Evolutionary conservation across 257 asterid species (phyloP), one percentile per base, ranked within the genome.

Genomic region (Scutellaria minor): DNA sequence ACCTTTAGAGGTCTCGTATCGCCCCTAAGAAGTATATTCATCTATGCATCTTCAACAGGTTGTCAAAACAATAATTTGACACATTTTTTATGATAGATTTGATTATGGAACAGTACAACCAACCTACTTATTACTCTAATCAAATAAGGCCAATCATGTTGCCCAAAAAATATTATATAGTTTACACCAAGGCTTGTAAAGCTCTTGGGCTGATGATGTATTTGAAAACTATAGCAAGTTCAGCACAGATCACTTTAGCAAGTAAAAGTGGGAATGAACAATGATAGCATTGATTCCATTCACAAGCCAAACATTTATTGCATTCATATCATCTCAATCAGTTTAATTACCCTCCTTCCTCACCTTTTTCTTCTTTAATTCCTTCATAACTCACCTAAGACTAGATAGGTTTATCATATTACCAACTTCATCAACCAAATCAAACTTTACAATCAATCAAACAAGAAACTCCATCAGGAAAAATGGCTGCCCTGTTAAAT

Each of bases 351-450:
- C 41, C 41, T 9, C 15, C 15, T 2, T 42, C 39, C 51, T 18
- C 13, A 64, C 58, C 15, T 20, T 56, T 66, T 6, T 6, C 7
- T 59, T 54, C 15, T 9, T 44, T n/a, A 31, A 10, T 54, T 53
- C 18, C 24, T 11, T 56, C 24, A 52, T 39, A 54, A 45, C 55
- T 62, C 37, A 54, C 31, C 35, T 9, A 31, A 39, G 22, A 50
- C 66, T 31, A 18, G 55, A 52, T 63, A 42, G 12, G 40, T 67
- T 15, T 68, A 41, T 64, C 63, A 46, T 20, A 24, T 53, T 71
- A 51, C 54, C 58, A 58, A 20, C 20, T 64, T 59, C 52, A 60
- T 54, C 24, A 46, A 37, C 64, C 68, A 13, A 9, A 42, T 47
- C 22, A 27, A 44, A 46, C 35, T 53, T 22, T 42, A 20, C 18